Conservation (phyloP, 2,329 filamentous ascomycete genomes). For the Graphium sp. region DNA sequence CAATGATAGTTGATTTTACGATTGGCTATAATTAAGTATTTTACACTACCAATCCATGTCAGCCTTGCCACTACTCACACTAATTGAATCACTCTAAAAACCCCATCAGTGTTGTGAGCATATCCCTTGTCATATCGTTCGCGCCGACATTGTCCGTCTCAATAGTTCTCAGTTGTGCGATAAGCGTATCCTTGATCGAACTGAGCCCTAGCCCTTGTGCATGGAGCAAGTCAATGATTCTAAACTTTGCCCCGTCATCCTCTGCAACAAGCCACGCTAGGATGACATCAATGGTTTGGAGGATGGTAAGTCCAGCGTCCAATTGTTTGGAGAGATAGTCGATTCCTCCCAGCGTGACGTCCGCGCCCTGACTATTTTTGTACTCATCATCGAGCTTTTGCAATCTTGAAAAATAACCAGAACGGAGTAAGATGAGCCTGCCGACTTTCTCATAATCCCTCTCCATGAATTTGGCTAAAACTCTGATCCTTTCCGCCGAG, state of each 20-base stretch:
- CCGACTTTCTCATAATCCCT: slow-evolving; percentile 77
- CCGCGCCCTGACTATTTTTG: slow-evolving; percentile 25
- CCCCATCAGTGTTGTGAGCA: slow-evolving; percentile 33
- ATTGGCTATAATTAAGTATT: slow-evolving; percentile 1
- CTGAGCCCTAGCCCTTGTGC: slow-evolving; percentile 50
- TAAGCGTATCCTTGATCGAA: slow-evolving; percentile 49
- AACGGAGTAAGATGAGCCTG: slow-evolving; percentile 54
- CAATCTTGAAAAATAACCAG: slow-evolving; percentile 51
- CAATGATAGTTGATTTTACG: slow-evolving; percentile 2
- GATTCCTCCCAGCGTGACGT: slow-evolving; percentile 42
- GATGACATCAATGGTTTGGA: slow-evolving; percentile 72
- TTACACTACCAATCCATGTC: slow-evolving; percentile 1
- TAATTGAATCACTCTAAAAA: slow-evolving; percentile 21
- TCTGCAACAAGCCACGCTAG: slow-evolving; percentile 87
- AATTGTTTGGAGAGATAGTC: slow-evolving; percentile 62
- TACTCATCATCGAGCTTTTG: slow-evolving; percentile 37
- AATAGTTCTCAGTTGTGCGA: slow-evolving; percentile 35
- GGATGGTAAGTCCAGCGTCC: slow-evolving; percentile 67
- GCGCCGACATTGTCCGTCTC: slow-evolving; percentile 1
- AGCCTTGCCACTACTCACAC: slow-evolving; percentile 1
- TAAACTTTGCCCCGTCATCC: slow-evolving; percentile 56
- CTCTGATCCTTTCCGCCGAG: slow-evolving; percentile 62
- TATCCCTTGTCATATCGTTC: slow-evolving; percentile 32
- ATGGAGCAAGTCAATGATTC: slow-evolving; percentile 45
- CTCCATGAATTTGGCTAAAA: slow-evolving; percentile 88